Evolutionary conservation across 208 protist genomes (phyloP), one percentile per base, ranked within the genome.

Genomic region (Leishmania aethiopica): DNA sequence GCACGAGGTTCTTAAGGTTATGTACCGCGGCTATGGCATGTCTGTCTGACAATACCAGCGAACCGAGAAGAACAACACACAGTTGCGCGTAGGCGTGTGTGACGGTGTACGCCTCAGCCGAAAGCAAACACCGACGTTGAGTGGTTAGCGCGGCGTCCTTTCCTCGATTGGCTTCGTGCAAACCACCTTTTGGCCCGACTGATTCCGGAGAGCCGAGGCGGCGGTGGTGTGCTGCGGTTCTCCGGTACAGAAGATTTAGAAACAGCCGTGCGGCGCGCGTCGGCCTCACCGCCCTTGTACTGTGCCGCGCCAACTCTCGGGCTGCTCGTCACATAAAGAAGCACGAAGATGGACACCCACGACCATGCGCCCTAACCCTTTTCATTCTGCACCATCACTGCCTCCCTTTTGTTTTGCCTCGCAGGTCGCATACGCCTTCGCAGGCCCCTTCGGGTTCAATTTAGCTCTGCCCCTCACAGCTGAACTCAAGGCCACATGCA

Each of bases 21-120:
- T 97, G 66, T 86, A 90, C 45, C 89, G 94, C 19, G 57, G 89
- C 32, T 97, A 97, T 80, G 78, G 76, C 67, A 32, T 53, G 40
- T 45, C 62, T 35, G 37, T 66, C 35, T 84, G 66, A 45, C 47
- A 53, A 25, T 32, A 47, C 76, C 67, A 42, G 75, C 47, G 22
- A 74, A 77, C 49, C 19, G 17, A 55, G 47, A 47, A 32, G 40
- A 28, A 19, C 66, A 7, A 28, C 40, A 28, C 22, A 72, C 4
- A 10, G 66, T 35, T 8, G n/a, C 42, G 4, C 2, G 70, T 45
- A 53, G 45, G 25, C 28, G 8, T 74, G 28, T 28, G 28, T 7
- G 45, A 19, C 51, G 1, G 51, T 1, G 67, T 28, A 32, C n/a
- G 37, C 17, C 8, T 22, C 66, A 72, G 17, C 19, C 66, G 22